Evolutionary conservation across 257 asterid species (phyloP).

Genomic region (Penstemon newberryi): DNA sequence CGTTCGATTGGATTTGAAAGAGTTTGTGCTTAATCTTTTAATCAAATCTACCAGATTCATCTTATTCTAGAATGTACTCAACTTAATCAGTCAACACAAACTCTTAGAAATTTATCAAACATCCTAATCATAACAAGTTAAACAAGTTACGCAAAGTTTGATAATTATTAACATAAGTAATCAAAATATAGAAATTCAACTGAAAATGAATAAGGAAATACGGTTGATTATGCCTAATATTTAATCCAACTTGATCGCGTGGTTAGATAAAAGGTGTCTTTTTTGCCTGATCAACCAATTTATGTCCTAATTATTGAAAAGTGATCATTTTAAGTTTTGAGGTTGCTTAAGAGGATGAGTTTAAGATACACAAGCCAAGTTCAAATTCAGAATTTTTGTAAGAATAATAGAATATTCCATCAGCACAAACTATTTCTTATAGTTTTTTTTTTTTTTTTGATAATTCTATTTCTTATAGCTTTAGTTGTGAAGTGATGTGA

Average conservation of each 20-base stretch:
- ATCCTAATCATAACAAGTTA: not conserved
- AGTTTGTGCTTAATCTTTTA: no score
- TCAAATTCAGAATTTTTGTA: constrained; percentile 1
- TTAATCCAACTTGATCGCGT: no score
- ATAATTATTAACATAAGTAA: not conserved
- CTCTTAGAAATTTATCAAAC: no score
- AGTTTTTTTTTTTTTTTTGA: no score
- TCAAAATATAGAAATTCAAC: not conserved
- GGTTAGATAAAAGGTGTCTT: no score
- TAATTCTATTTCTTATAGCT: not conserved
- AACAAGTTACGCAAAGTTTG: not conserved
- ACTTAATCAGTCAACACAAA: no score
- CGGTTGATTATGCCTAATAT: no score
- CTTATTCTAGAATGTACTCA: no score
- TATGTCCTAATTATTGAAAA: not conserved
- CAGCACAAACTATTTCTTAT: constrained; percentile 25
- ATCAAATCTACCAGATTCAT: no score
- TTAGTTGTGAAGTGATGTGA: constrained; percentile 13
- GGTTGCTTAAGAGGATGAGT: constrained; percentile 26
- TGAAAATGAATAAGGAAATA: not conserved
- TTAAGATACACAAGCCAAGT: constrained; percentile 18
- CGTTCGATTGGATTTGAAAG: no score
- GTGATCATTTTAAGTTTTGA: not conserved
- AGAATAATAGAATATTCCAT: constrained; percentile 40
- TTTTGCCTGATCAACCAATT: not conserved